Conservation (phyloP, 2,329 filamentous ascomycete species). For the Sporothrix inflata region DNA sequence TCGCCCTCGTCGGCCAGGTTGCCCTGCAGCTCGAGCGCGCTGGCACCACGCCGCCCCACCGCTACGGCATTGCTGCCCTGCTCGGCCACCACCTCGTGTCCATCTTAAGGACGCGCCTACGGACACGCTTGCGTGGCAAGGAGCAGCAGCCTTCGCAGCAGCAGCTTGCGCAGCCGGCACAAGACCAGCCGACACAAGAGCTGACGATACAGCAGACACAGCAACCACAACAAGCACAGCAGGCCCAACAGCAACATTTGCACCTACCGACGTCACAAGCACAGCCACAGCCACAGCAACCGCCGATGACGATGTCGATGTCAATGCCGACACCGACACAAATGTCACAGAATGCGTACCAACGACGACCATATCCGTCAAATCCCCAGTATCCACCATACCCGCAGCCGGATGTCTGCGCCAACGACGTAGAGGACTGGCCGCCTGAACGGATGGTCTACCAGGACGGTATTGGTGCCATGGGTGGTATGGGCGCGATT, state of each 20-base stretch:
- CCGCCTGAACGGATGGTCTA: too few relatives aligned
- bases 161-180: background rate
- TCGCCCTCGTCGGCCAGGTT: background rate
- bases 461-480: too few relatives aligned
- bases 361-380: background rate
- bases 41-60: background rate
- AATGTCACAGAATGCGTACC: too few relatives aligned
- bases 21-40: background rate
- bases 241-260: too few relatives aligned
- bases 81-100: conserved; percentile 10
- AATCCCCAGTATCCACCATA: background rate
- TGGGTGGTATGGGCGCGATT: too few relatives aligned
- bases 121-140: background rate
- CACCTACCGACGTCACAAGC: too few relatives aligned
- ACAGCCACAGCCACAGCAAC: background rate
- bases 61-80: conserved; percentile 10
- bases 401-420: too few relatives aligned
- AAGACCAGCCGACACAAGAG: too few relatives aligned
- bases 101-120: background rate
- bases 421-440: too few relatives aligned
- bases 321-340: too few relatives aligned
- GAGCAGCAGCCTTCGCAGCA: background rate
- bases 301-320: background rate
- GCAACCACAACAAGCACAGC: too few relatives aligned
- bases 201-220: too few relatives aligned